phyloP scores from a whole-genome alignment of 495 filamentous ascomycete genomes.

The Xylaria longipes region DNA sequence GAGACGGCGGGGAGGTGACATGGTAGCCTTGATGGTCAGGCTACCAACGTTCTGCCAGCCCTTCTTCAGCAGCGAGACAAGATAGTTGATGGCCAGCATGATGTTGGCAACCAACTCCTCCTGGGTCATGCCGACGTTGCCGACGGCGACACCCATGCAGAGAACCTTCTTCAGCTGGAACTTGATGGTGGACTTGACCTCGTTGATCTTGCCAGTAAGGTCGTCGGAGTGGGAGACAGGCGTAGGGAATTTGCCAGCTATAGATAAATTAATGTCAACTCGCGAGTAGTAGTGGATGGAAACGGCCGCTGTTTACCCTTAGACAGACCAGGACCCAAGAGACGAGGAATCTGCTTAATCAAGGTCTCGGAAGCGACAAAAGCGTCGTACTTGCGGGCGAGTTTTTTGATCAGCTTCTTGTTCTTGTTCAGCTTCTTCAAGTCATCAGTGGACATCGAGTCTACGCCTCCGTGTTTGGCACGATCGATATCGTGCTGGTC shows the following conservation, averaged over 20 bases:
- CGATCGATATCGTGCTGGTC: constrained; percentile 99
- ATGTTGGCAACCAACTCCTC: constrained; percentile 97
- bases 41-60: constrained; percentile 99
- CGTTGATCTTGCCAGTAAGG: constrained; percentile 88
- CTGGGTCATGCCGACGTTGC: constrained; percentile 96
- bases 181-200: constrained; percentile 99
- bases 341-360: constrained; percentile 99
- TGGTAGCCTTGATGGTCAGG: constrained; percentile 99
- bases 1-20: constrained; percentile 95
- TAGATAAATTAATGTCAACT: constrained; percentile 28
- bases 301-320: constrained; percentile 70
- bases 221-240: constrained; percentile 96
- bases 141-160: constrained; percentile 98
- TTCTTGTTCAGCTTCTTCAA: constrained; percentile 99
- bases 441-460: constrained; percentile 97
- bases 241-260: constrained; percentile 98
- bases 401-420: constrained; percentile 99
- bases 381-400: constrained; percentile 99
- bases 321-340: constrained; percentile 96
- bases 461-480: constrained; percentile 96
- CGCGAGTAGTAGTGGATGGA: background rate
- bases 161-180: constrained; percentile 99
- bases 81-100: constrained; percentile 97
- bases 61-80: constrained; percentile 98
- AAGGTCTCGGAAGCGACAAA: constrained; percentile 95